A percentile compares a stretch with the other conserved stretches of the same genome.
These are phyloP conservation scores for Mortierella sp. DNA, from an alignment of 371 early-diverging fungal genomes.

Conservation along the genomic window DNA sequence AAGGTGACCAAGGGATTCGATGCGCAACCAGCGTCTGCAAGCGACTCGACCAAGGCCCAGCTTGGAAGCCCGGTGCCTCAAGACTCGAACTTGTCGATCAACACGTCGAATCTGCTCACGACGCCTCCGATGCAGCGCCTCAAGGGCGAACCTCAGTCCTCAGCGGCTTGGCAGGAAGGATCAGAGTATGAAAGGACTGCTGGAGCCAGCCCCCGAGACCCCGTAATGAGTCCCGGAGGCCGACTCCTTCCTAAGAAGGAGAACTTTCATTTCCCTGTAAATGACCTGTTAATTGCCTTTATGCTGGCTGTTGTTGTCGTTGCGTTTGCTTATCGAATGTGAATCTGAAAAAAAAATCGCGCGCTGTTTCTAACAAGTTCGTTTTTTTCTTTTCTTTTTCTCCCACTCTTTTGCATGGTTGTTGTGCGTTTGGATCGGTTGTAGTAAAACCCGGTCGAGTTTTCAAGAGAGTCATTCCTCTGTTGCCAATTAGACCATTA, in stretches of 20 bases:
- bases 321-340: background rate
- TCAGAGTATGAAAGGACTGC: constrained; percentile 48
- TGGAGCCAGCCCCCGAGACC: constrained; percentile 55
- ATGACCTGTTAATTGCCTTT: constrained; percentile 4
- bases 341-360: background rate
- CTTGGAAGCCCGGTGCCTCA: background rate
- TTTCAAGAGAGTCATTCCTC: no score
- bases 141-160: constrained; percentile 19
- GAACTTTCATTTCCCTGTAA: constrained; percentile 53
- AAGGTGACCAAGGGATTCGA: background rate
- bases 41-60: background rate
- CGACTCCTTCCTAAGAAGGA: constrained; percentile 45
- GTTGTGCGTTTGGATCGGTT: no score
- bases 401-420: no score
- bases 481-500: background rate
- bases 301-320: background rate
- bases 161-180: constrained; percentile 48
- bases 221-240: constrained; percentile 50
- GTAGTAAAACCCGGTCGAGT: no score
- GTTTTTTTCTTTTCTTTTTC: no score
- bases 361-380: no score
- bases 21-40: background rate
- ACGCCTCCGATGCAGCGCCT: constrained; percentile 41
- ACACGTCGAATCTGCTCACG: constrained; percentile 30
- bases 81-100: constrained; percentile 34